These are phyloP conservation scores for Hevea brasiliensis DNA, from an alignment of 345 rosid species.

Conservation along the genomic window DNA sequence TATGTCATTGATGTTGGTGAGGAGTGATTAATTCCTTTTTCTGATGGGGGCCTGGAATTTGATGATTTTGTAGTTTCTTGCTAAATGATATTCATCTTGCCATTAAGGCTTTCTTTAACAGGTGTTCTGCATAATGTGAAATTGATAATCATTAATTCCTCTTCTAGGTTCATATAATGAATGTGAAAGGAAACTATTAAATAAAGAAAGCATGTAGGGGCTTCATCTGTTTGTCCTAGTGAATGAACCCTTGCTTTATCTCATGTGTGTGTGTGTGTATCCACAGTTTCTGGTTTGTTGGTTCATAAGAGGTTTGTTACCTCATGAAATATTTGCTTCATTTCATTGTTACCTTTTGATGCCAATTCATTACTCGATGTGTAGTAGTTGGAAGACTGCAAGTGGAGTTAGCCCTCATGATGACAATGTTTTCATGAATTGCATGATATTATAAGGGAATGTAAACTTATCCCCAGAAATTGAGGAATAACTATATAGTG, in stretches of 20 bases:
- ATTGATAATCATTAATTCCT: background rate
- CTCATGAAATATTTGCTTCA: background rate
- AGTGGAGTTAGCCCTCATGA: background rate
- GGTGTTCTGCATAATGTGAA: background rate
- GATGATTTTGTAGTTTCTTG: background rate
- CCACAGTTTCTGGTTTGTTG: background rate
- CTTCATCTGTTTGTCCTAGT: background rate
- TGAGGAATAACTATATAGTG: background rate
- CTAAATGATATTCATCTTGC: background rate
- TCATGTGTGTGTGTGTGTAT: no score
- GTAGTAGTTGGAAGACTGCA: background rate
- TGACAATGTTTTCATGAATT: background rate
- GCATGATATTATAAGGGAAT: background rate
- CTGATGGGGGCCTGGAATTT: background rate
- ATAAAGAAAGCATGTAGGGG: background rate
- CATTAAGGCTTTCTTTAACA: background rate
- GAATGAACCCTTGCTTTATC: background rate
- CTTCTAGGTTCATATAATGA: background rate
- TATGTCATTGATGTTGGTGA: background rate
- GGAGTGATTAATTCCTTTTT: background rate
- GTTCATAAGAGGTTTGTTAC: slow-evolving; percentile 1
- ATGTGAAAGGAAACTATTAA: background rate
- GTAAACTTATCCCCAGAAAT: background rate
- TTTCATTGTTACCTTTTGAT: slow-evolving; percentile 1
- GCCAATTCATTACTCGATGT: background rate